These are phyloP conservation scores for Suillus subalutaceus DNA, from an alignment of 768 basidiomycete genomes.

Conservation along the genomic window DNA sequence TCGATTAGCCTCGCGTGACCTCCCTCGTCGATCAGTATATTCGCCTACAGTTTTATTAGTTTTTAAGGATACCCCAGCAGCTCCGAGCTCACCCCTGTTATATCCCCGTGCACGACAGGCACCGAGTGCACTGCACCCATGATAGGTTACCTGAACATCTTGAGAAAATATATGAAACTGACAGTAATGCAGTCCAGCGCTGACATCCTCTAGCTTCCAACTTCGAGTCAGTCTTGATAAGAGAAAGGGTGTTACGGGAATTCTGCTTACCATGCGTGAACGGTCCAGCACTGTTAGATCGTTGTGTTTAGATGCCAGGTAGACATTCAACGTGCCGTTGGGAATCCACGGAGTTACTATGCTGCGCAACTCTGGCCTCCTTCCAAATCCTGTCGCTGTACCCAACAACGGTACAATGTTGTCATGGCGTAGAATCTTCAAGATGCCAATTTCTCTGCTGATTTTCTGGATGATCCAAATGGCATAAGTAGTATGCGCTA, in stretches of 20 bases:
- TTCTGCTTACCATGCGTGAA: neutral
- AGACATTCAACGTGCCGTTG: neutral
- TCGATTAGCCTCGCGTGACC: too few relatives aligned
- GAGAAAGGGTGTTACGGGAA: neutral
- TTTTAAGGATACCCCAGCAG: too few relatives aligned
- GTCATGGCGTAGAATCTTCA: neutral
- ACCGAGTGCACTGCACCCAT: too few relatives aligned
- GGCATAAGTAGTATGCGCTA: neutral
- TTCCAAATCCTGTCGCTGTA: neutral
- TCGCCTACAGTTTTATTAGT: too few relatives aligned
- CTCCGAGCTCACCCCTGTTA: too few relatives aligned
- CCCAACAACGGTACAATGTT: neutral
- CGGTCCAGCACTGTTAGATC: neutral
- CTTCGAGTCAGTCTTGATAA: too few relatives aligned
- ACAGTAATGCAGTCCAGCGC: too few relatives aligned
- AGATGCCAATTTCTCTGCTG: neutral
- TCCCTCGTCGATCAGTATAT: too few relatives aligned
- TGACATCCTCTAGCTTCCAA: too few relatives aligned
- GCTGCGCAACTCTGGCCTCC: neutral
- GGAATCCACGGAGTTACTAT: neutral
- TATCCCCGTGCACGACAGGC: too few relatives aligned
- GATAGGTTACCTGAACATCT: too few relatives aligned
- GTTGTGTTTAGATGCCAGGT: neutral
- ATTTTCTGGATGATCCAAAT: neutral
- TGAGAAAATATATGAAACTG: too few relatives aligned